Conservation (phyloP, 163 green algal species). For the Scenedesmus sp. region DNA sequence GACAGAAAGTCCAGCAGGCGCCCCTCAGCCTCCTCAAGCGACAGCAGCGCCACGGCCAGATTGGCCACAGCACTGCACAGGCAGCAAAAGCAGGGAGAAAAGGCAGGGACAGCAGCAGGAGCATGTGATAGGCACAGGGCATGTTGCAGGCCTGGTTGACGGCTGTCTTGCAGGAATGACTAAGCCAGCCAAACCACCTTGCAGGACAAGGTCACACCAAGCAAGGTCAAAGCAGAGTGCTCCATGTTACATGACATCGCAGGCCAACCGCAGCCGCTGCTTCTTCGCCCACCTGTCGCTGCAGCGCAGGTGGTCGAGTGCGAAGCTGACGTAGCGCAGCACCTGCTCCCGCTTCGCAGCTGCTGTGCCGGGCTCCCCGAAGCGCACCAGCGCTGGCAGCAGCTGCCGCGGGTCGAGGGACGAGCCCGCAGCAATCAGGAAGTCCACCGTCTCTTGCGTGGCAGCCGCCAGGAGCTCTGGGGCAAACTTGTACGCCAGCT, state of each 20-base stretch:
- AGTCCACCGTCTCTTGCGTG: slow-evolving; percentile 76
- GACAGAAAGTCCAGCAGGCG: slow-evolving; percentile 81
- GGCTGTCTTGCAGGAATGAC: not conserved
- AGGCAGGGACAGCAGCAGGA: not conserved
- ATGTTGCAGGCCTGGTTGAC: not conserved
- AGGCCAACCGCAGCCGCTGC: not conserved
- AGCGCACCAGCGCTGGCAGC: slow-evolving; percentile 87
- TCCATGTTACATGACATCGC: too few species aligned
- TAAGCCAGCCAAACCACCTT: too few species aligned
- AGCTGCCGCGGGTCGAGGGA: slow-evolving; percentile 81
- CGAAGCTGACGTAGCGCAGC: slow-evolving; percentile 88
- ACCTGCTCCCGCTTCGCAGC: slow-evolving; percentile 62
- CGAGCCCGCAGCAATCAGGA: slow-evolving; percentile 73
- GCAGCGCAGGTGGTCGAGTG: slow-evolving; percentile 71
- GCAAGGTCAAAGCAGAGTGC: too few species aligned
- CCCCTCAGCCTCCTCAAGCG: slow-evolving; percentile 68
- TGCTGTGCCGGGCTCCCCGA: slow-evolving; percentile 50
- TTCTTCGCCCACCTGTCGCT: slow-evolving; percentile 65
- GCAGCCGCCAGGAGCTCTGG: slow-evolving; percentile 79
- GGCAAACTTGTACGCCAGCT: slow-evolving; percentile 89
- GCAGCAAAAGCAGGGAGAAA: too few species aligned
- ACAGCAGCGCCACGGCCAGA: slow-evolving; percentile 89
- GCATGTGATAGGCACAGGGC: not conserved
- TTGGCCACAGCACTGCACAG: slow-evolving; percentile 90
- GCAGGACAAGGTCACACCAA: not conserved